Percentiles rank a stretch among this genome's conserved stretches.
These are phyloP conservation scores for Ottelia alismoides DNA, from an alignment of 106 monocot genomes.

Conservation along the genomic window DNA sequence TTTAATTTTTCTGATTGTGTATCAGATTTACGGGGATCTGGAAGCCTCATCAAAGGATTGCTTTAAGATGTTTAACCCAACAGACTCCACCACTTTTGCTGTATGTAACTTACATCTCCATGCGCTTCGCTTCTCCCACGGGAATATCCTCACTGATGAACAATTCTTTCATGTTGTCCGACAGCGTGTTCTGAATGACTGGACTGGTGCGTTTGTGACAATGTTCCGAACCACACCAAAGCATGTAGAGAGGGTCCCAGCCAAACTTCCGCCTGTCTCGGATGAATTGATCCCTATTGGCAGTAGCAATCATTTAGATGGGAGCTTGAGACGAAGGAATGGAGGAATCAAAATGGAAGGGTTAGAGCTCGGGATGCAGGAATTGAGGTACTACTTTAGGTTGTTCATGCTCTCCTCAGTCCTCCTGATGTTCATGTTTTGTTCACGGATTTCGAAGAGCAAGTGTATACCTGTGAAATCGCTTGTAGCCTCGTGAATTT, in stretches of 20 bases:
- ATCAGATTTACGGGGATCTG: conserved; percentile 71
- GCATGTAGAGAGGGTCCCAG: conserved; percentile 11
- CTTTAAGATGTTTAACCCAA: conserved; percentile 86
- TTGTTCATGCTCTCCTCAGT: conserved; percentile 62
- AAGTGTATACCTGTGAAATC: conserved; percentile 23
- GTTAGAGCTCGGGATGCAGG: conserved; percentile 62
- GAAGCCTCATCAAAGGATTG: conserved; percentile 56
- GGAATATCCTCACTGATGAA: no score
- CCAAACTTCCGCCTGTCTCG: no score
- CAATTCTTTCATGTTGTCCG: neutral
- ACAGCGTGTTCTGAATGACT: conserved; percentile 55
- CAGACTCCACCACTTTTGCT: conserved; percentile 36
- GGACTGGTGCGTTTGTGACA: conserved; percentile 47
- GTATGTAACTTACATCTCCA: no score
- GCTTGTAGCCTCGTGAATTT: conserved; percentile 8
- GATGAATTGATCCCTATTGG: no score
- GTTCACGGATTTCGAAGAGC: conserved; percentile 69
- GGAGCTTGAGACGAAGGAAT: neutral
- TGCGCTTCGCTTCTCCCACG: no score
- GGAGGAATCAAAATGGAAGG: conserved; percentile 27
- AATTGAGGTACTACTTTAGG: conserved; percentile 68
- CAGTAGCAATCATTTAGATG: neutral
- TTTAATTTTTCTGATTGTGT: no score
- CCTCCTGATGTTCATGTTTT: conserved; percentile 83
- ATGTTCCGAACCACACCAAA: conserved; percentile 33